phyloP scores from a whole-genome alignment of 345 rosid species.

The Hibiscus tridactylites region DNA sequence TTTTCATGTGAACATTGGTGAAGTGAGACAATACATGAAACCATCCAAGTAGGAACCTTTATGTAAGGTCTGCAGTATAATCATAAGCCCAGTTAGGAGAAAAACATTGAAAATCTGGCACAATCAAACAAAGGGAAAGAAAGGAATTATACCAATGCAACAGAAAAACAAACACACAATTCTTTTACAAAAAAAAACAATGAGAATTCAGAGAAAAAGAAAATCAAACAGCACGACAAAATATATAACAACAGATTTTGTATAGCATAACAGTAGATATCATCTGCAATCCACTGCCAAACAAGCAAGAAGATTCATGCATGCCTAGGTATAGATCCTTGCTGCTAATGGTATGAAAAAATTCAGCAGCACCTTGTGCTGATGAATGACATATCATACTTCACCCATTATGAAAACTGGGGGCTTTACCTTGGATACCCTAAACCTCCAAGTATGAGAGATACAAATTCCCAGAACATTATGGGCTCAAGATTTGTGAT shows the following conservation, averaged over 20 bases:
- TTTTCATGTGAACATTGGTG: slow-evolving; percentile 45
- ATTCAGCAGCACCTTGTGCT: background rate
- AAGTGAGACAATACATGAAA: slow-evolving; percentile 33
- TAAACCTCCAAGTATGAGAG: slow-evolving; percentile 59
- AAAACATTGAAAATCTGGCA: background rate
- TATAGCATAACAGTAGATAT: background rate
- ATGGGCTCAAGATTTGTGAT: slow-evolving; percentile 76
- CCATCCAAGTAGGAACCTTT: slow-evolving; percentile 51
- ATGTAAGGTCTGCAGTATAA: slow-evolving; percentile 62
- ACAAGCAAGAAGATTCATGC: background rate
- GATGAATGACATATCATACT: background rate
- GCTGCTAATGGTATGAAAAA: background rate
- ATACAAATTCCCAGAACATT: slow-evolving; percentile 71
- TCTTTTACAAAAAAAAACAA: background rate
- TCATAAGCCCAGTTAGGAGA: slow-evolving; percentile 11
- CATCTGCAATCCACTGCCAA: background rate
- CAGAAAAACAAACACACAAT: background rate
- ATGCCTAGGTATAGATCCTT: background rate
- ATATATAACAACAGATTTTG: background rate
- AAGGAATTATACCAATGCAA: background rate
- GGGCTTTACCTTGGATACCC: slow-evolving; percentile 69
- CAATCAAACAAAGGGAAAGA: background rate
- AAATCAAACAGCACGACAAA: slow-evolving; percentile 3
- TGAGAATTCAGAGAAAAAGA: background rate
- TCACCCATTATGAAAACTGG: slow-evolving; percentile 2